Conservation (phyloP, 2,329 filamentous ascomycete genomes). For the Ascochyta rabiei region DNA sequence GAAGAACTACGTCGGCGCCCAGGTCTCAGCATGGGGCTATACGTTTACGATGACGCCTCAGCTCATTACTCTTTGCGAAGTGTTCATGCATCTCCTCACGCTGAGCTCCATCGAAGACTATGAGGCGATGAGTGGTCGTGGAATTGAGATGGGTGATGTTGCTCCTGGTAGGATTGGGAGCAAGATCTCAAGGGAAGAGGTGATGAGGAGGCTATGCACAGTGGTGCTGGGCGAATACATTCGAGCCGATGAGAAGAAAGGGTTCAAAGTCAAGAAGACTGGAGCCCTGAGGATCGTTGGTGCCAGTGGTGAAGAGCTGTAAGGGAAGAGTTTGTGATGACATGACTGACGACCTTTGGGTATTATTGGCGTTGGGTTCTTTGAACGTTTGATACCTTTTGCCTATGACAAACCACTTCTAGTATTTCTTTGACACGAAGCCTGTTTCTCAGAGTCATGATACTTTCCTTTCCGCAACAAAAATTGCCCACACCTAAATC, state of each 20-base stretch:
- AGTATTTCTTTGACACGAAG: not conserved
- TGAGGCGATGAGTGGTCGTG: constrained; percentile 28
- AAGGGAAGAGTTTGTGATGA: not conserved
- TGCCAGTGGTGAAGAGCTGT: constrained; percentile 5
- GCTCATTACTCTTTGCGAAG: constrained; percentile 42
- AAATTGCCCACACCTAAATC: too few species aligned
- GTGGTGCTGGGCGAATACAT: constrained; percentile 43
- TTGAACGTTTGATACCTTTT: constrained; percentile 10
- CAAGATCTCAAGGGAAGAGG: constrained; percentile 31
- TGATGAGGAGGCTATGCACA: constrained; percentile 41
- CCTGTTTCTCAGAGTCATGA: too few species aligned
- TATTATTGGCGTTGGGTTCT: not conserved
- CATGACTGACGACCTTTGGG: not conserved
- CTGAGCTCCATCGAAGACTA: constrained; percentile 36
- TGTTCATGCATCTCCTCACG: constrained; percentile 41
- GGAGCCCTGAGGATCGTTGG: constrained; percentile 20
- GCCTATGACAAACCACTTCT: not conserved
- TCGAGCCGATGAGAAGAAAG: constrained; percentile 43
- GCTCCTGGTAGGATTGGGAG: constrained; percentile 29
- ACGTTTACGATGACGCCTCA: constrained; percentile 38
- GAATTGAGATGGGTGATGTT: constrained; percentile 39
- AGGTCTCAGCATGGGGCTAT: constrained; percentile 45
- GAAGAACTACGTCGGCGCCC: constrained; percentile 36
- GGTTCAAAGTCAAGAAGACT: constrained; percentile 26
- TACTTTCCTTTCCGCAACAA: too few species aligned